Percentiles rank a stretch among this genome's conserved stretches.
phyloP scores from a whole-genome alignment of 2,329 filamentous ascomycete genomes.

The Penicillium sp. region DNA sequence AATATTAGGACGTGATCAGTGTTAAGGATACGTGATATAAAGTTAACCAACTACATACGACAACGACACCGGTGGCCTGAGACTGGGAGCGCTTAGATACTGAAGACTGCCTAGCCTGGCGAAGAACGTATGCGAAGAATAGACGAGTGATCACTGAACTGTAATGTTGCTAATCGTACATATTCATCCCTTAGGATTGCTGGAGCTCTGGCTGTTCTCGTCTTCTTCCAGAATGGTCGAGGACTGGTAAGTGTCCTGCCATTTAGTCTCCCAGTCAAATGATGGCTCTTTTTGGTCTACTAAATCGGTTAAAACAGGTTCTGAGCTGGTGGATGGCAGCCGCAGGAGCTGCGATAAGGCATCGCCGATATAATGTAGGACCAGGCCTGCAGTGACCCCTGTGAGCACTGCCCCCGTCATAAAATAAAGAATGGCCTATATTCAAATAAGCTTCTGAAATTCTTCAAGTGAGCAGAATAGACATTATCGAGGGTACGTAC shows the following conservation, averaged over 20 bases:
- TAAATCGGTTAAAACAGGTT: background rate
- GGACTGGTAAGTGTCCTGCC: conserved; percentile 13
- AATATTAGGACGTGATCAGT: no score
- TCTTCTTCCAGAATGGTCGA: conserved; percentile 34
- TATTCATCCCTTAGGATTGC: background rate
- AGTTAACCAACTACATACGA: no score
- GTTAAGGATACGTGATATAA: no score
- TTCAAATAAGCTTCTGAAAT: conserved; percentile 1
- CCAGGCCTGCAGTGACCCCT: conserved; percentile 59
- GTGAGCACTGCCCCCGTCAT: conserved; percentile 57
- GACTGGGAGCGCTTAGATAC: no score
- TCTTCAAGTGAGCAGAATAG: background rate
- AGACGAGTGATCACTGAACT: background rate
- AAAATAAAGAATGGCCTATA: conserved; percentile 18
- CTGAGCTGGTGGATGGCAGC: conserved; percentile 19
- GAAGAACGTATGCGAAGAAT: no score
- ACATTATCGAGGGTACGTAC: conserved; percentile 33
- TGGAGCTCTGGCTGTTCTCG: conserved; percentile 22
- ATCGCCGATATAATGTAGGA: conserved; percentile 55
- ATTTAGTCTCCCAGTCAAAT: conserved; percentile 17
- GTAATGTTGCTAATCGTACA: background rate
- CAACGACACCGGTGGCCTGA: no score
- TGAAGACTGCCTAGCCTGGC: no score
- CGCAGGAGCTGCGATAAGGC: conserved; percentile 50
- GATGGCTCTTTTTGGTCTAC: conserved; percentile 11